Evolutionary conservation across 2,329 filamentous ascomycete genomes (phyloP).

Genomic region (Pestalotiopsis sp.): DNA sequence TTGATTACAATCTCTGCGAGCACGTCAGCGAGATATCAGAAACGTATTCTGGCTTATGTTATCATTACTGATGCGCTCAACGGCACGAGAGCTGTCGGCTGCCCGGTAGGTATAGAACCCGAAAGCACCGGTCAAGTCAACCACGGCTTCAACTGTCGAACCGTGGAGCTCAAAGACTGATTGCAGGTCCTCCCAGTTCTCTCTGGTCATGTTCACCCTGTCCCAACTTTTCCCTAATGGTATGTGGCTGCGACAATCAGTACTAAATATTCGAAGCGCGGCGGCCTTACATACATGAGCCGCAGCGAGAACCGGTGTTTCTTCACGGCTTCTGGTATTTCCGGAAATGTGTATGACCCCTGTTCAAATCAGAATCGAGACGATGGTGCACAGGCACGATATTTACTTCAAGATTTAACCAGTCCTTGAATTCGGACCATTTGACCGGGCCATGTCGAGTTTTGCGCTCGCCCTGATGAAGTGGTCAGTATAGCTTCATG

Average conservation of each 20-base stretch:
- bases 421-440: not conserved
- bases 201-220: not conserved
- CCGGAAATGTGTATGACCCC: not conserved
- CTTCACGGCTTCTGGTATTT: not conserved
- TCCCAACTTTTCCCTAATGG: not conserved
- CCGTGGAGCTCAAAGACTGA: not conserved
- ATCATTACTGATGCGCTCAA: not conserved
- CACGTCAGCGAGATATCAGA: not conserved
- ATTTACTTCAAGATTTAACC: not conserved
- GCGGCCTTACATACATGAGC: not conserved
- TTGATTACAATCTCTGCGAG: not conserved
- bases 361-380: not conserved
- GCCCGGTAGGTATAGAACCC: not conserved
- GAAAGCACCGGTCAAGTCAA: not conserved
- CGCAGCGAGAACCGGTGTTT: not conserved
- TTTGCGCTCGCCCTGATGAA: not conserved
- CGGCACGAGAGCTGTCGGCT: not conserved
- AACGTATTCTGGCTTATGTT: not conserved
- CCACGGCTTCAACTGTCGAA: not conserved
- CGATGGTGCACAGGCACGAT: not conserved
- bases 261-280: too few species aligned
- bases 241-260: not conserved
- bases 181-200: not conserved
- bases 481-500: not conserved
- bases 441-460: not conserved